These are phyloP conservation scores for Monosporascus sp. DNA, from an alignment of 2,329 filamentous ascomycete species.

Conservation along the genomic window DNA sequence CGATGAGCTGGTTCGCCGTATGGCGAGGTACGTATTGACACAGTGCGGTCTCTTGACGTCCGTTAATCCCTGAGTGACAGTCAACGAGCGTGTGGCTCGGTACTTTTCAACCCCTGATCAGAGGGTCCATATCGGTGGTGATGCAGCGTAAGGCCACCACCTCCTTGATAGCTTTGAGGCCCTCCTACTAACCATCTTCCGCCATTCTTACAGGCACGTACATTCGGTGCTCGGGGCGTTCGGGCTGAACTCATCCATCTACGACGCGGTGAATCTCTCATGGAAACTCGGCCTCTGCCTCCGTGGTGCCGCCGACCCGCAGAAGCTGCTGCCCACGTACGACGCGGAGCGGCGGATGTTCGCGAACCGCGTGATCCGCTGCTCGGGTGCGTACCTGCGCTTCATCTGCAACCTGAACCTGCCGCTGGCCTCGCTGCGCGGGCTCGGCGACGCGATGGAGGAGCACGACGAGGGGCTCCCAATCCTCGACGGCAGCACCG, in stretches of 20 bases:
- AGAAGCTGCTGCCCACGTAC: conserved; percentile 24
- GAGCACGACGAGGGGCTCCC: neutral
- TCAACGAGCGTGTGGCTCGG: conserved; percentile 28
- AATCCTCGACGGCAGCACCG: neutral
- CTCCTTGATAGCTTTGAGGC: too few species aligned
- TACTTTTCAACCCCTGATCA: conserved; percentile 24
- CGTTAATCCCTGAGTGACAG: conserved; percentile 4
- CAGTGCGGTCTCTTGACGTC: too few species aligned
- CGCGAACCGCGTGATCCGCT: conserved; percentile 11
- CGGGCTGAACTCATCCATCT: conserved; percentile 30
- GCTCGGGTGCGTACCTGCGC: conserved; percentile 13
- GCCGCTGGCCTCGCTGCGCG: neutral
- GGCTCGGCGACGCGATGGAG: neutral
- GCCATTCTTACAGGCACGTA: conserved; percentile 18
- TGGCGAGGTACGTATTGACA: conserved; percentile 21
- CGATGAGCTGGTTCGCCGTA: conserved; percentile 30
- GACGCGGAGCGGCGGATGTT: conserved; percentile 22
- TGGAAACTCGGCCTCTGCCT: conserved; percentile 29
- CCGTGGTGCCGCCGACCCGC: conserved; percentile 14
- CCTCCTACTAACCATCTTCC: too few species aligned
- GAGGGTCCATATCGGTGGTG: conserved; percentile 26
- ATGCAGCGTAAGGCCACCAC: conserved; percentile 20
- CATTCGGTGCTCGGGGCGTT: conserved; percentile 31
- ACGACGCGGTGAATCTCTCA: conserved; percentile 27
- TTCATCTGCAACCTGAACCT: conserved; percentile 21